These are phyloP conservation scores for Cladosporium cucumerinum DNA, from an alignment of 2,329 filamentous ascomycete species.

Conservation along the genomic window DNA sequence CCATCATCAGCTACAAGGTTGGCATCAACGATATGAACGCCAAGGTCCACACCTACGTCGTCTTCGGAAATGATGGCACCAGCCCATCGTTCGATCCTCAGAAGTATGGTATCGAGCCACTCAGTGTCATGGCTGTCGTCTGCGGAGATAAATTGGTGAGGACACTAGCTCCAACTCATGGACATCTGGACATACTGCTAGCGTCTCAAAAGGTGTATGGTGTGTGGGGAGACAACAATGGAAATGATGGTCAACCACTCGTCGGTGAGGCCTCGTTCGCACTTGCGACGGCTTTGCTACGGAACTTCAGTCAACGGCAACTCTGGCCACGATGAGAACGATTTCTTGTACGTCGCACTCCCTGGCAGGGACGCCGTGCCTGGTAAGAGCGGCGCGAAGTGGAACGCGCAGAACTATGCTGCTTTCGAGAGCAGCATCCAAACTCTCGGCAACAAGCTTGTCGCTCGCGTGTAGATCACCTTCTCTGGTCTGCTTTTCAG, in stretches of 20 bases:
- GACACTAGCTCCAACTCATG: neutral
- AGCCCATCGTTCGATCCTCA: slow-evolving; percentile 17
- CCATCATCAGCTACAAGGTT: slow-evolving; percentile 14
- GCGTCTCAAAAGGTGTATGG: slow-evolving; percentile 46
- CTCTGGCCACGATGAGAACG: slow-evolving; percentile 53
- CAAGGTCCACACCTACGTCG: slow-evolving; percentile 53
- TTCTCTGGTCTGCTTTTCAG: neutral
- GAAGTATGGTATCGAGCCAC: slow-evolving; percentile 45
- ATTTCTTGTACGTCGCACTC: slow-evolving; percentile 63
- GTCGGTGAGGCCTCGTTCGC: slow-evolving; percentile 56
- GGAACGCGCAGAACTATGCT: slow-evolving; percentile 48
- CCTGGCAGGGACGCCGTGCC: slow-evolving; percentile 55
- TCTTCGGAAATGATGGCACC: slow-evolving; percentile 50
- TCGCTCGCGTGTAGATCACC: slow-evolving; percentile 30
- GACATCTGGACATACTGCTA: neutral
- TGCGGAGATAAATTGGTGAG: slow-evolving; percentile 45
- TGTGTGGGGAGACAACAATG: slow-evolving; percentile 62
- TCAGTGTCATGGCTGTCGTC: slow-evolving; percentile 56
- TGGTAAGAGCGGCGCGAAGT: slow-evolving; percentile 50
- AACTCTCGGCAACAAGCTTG: slow-evolving; percentile 50
- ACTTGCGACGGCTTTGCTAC: slow-evolving; percentile 56
- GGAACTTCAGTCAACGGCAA: slow-evolving; percentile 51
- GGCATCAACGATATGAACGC: slow-evolving; percentile 48
- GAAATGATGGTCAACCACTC: slow-evolving; percentile 45
- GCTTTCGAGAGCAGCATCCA: slow-evolving; percentile 56